These are phyloP conservation scores for Aplosporella prunicola DNA, from an alignment of 2,329 filamentous ascomycete species.

Conservation along the genomic window DNA sequence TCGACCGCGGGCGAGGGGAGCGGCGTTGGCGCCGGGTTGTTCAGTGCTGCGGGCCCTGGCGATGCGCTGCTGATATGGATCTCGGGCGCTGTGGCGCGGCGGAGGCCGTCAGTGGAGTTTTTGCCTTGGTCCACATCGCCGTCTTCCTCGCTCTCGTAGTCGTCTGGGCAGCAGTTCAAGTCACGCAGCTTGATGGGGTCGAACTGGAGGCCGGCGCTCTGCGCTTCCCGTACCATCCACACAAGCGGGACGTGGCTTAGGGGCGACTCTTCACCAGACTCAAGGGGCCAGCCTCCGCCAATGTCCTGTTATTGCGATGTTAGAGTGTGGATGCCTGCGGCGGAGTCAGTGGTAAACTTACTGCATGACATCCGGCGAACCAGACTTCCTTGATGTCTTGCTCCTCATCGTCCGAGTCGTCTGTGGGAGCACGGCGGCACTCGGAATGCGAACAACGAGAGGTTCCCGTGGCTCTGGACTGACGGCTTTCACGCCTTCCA, in stretches of 20 bases:
- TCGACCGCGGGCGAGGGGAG: no score
- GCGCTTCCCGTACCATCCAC: conserved; percentile 60
- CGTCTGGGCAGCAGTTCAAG: conserved; percentile 52
- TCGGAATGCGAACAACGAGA: background rate
- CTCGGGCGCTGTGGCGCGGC: conserved; percentile 16
- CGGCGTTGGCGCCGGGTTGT: background rate
- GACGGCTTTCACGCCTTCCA: conserved; percentile 9
- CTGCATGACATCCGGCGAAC: conserved; percentile 68
- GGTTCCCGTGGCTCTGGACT: conserved; percentile 1
- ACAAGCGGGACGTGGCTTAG: conserved; percentile 59
- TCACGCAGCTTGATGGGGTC: conserved; percentile 58
- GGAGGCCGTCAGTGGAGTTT: background rate
- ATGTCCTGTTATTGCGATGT: conserved; percentile 42
- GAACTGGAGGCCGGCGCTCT: conserved; percentile 58
- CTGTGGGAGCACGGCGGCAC: conserved; percentile 12
- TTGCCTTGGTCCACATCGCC: background rate
- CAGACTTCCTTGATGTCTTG: conserved; percentile 74
- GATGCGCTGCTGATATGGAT: conserved; percentile 26
- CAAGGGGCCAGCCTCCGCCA: conserved; percentile 61
- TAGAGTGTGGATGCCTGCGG: background rate
- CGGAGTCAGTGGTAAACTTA: conserved; percentile 14
- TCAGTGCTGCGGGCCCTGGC: conserved; percentile 9
- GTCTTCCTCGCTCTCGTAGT: conserved; percentile 12
- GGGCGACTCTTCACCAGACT: conserved; percentile 45
- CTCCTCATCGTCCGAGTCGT: conserved; percentile 33